Conservation (phyloP, 257 asterid species). For the Nicotiana sylvestris region DNA sequence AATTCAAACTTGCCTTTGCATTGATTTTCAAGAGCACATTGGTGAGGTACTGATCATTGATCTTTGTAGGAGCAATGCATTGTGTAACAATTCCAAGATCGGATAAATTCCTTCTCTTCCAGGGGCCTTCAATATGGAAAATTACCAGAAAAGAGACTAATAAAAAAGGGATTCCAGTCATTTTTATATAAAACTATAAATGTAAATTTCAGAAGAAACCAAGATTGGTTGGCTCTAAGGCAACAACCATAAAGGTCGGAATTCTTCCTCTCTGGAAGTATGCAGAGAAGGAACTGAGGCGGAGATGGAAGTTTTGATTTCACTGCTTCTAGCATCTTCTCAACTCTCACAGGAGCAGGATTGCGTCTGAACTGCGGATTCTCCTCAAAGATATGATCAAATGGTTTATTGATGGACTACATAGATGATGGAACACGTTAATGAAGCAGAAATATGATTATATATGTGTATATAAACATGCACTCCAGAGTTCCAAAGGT, state of each 20-base stretch:
- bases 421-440: background rate
- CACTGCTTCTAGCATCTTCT: slow-evolving; percentile 40
- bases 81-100: slow-evolving; percentile 59
- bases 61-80: slow-evolving; percentile 53
- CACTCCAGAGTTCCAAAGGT: background rate
- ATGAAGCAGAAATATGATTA: background rate
- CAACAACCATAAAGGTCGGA: slow-evolving; percentile 65
- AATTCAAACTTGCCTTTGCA: slow-evolving; percentile 44
- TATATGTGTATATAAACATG: background rate
- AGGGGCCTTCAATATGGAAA: slow-evolving; percentile 51
- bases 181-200: background rate
- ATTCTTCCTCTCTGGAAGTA: slow-evolving; percentile 60
- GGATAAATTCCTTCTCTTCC: slow-evolving; percentile 59
- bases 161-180: background rate
- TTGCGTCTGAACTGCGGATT: slow-evolving; percentile 29
- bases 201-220: background rate
- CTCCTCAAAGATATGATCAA: slow-evolving; percentile 32
- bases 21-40: slow-evolving; percentile 63
- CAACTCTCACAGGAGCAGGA: slow-evolving; percentile 51
- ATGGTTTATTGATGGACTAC: slow-evolving; percentile 31
- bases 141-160: background rate
- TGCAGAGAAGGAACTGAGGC: slow-evolving; percentile 57
- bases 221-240: background rate
- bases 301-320: slow-evolving; percentile 36
- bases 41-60: slow-evolving; percentile 73